Evolutionary conservation across 2,329 filamentous ascomycete genomes (phyloP), one percentile per base, ranked within the genome.

Genomic region (Neofusicoccum ribis): DNA sequence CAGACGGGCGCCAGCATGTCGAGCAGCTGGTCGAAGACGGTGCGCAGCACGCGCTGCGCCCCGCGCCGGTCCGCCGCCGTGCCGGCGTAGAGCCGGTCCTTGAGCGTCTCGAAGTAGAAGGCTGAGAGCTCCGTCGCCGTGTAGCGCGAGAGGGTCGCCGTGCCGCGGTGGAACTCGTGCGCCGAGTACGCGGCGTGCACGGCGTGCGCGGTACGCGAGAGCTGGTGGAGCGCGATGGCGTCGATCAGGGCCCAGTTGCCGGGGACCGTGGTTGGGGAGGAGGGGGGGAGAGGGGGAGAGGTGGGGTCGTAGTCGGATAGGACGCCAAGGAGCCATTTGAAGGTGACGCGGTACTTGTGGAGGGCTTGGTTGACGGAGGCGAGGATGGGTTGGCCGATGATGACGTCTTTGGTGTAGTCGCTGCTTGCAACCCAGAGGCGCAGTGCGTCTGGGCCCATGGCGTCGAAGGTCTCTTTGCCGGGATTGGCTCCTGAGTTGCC

Each of bases 81-180:
- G 36, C 91, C 91, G 51, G 93, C 95, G 80, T 99, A 99, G 1
- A 98, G 82, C 3, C 92, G 85, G 72, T 99, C 95, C 78, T 99
- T 99, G 71, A 93, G 84, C 0, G 91, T 88, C 77, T 99, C 95
- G 65, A 99, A 87, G 76, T 98, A 99, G 77, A 97, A 96, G 0
- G 94, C 90, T 0, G 93, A 97, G 27, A 99, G 84, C 70, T 97
- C 91, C 27, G 84, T 88, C 64, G 88, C 88, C 66, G 96, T 84
- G 89, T 93, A 97, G 68, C 87, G 86, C 77, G 93, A 96, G 68
- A 98, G 83, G 3, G 85, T 79, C 66, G 83, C 87, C 5, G 93
- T 82, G 12, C 86, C 93, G 77, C 88, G 91, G 83, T 92, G 89
- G 77, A 97, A 97, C 73, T 97, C 91, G 73, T 91, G 90, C 31